phyloP scores from a whole-genome alignment of 2,329 filamentous ascomycete genomes.

The Monilinia fructigena region DNA sequence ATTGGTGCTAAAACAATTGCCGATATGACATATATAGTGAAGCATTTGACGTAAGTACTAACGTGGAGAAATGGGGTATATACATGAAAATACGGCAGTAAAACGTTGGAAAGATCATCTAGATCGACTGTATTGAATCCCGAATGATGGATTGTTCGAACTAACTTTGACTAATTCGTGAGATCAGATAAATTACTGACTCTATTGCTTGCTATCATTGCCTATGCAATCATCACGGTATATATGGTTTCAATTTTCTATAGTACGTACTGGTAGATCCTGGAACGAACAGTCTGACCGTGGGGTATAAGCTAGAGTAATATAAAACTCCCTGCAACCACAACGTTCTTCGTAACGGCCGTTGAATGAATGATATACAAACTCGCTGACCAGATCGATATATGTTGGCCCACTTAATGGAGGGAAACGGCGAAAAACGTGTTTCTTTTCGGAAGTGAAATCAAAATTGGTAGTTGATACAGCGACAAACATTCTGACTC shows the following conservation, averaged over 20 bases:
- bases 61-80: not conserved
- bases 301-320: not conserved
- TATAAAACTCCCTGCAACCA: not conserved
- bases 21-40: slow-evolving; percentile 3
- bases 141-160: not conserved
- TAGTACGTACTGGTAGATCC: not conserved
- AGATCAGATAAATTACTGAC: not conserved
- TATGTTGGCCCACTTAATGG: not conserved
- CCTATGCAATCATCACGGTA: not conserved
- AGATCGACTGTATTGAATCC: not conserved
- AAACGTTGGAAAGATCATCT: not conserved
- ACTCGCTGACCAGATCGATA: slow-evolving; percentile 7
- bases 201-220: not conserved
- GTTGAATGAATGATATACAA: not conserved
- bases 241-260: not conserved
- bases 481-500: not conserved
- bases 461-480: not conserved
- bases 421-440: not conserved
- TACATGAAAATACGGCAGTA: not conserved
- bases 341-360: not conserved
- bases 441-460: not conserved
- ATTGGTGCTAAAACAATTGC: not conserved
- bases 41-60: not conserved
- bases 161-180: not conserved
- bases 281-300: too few species aligned